phyloP scores from a whole-genome alignment of 1,284 basidiomycete species.

The Ustilago cynodontis region DNA sequence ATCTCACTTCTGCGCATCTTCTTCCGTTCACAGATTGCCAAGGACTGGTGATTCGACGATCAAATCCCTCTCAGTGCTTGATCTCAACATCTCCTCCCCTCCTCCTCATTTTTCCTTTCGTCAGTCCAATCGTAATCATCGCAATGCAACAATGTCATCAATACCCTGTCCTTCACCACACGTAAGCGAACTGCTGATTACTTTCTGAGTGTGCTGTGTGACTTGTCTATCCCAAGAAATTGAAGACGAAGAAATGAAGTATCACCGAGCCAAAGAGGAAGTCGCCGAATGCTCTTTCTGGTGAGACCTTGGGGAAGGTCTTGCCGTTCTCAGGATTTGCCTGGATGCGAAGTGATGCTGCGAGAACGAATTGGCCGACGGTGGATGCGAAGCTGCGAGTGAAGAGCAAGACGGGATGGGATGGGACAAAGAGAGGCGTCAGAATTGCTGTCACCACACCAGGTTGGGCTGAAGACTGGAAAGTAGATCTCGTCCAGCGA shows the following conservation, averaged over 20 bases:
- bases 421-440: background rate
- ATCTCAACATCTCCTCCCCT: background rate
- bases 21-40: slow-evolving; percentile 40
- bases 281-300: slow-evolving; percentile 88
- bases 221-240: slow-evolving; percentile 81
- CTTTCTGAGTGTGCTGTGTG: background rate
- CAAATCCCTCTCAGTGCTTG: background rate
- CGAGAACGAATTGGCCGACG: slow-evolving; percentile 95
- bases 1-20: background rate
- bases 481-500: too few relatives aligned
- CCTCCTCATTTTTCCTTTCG: background rate
- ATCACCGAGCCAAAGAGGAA: slow-evolving; percentile 93
- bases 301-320: slow-evolving; percentile 77
- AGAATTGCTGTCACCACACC: too few relatives aligned
- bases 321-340: slow-evolving; percentile 84
- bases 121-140: slow-evolving; percentile 10
- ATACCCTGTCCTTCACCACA: background rate
- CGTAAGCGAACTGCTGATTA: background rate
- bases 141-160: slow-evolving; percentile 28
- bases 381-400: slow-evolving; percentile 84
- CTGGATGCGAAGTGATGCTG: slow-evolving; percentile 90
- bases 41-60: slow-evolving; percentile 52
- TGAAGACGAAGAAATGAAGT: slow-evolving; percentile 97
- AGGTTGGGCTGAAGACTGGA: background rate
- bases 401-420: background rate